Base-by-base conservation (phyloP, 192 early-diverging fungal species). In the Glomus cerebriforme region DNA sequence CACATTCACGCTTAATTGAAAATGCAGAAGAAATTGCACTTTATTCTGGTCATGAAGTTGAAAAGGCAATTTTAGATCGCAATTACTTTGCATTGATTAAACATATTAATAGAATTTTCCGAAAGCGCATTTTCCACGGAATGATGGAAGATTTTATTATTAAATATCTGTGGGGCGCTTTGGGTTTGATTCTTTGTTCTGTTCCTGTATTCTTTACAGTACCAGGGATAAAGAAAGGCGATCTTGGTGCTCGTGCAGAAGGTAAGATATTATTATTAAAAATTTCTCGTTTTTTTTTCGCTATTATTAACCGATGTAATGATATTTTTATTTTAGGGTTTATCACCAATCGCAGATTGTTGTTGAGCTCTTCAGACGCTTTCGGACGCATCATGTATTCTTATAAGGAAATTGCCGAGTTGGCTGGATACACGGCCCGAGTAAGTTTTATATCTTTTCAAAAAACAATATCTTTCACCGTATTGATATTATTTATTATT, bases 61-160 rank as follows among this genome's bases (percentile, higher is more conserved):
- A 99, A 78, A 94, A 94, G 82, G 85, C 82, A n/a, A 92, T 93
- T 45, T 83, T 98, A 68, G 90, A 95, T 70, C 86, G 87, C 59
- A 88, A 88, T 68, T 99, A 96, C 82, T 83, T 88, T 81, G 87
- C 89, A 12, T 88, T 99, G 31, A 91, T 96, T 63, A 88, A 89
- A 59, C 97, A 99, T 81, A 88, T 98, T 81, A 95, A 95, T 81
- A 89, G 89, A 66, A 90, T 96, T 43, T 96, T 93, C 86, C 91
- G 90, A 26, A 88, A 93, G 77, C 92, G 94, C 34, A 92, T 99
- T 72, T 93, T 92, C 82, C 94, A 98, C 82, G 89, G 93, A 29
- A 97, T 99, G 96, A 84, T 98, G 64, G 97, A 99, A 83, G 97
- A 98, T 85, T 98, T 97, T 87, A 88, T 98, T 31, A 95, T 99